Percentiles rank a stretch among this genome's conserved stretches.
These are phyloP conservation scores for Globisporangium iwayamae DNA, from an alignment of 352 stramenopile species.

Conservation along the genomic window DNA sequence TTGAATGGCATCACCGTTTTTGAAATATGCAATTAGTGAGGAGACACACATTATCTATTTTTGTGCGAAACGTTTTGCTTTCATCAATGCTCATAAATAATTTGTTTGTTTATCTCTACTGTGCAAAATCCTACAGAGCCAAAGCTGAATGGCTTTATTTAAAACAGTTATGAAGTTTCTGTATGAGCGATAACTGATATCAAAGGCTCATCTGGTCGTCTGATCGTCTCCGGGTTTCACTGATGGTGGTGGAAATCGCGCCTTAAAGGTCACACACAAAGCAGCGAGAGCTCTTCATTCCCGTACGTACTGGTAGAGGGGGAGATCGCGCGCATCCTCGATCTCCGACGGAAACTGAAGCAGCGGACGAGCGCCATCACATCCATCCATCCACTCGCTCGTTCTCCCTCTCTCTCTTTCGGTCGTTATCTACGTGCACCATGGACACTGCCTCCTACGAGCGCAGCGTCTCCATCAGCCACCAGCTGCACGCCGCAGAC, in stretches of 20 bases:
- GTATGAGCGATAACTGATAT: neutral
- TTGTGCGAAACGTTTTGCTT: neutral
- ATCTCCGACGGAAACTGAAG: conserved; percentile 1
- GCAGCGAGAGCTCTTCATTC: neutral
- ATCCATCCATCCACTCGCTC: neutral
- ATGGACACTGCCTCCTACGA: neutral
- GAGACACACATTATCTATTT: neutral
- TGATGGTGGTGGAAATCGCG: conserved; percentile 2
- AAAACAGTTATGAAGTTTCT: neutral
- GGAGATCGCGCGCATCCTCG: neutral
- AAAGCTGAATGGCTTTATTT: neutral
- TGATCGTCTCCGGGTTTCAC: neutral
- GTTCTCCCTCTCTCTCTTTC: neutral
- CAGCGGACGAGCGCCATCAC: neutral
- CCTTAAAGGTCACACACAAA: neutral
- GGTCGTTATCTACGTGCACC: neutral
- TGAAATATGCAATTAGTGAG: neutral
- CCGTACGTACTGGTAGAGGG: neutral
- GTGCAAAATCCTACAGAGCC: neutral
- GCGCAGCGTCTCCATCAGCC: neutral
- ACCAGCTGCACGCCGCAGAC: neutral
- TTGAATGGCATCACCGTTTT: neutral
- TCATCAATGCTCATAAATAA: neutral
- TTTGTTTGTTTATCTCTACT: neutral
- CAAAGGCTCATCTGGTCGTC: neutral